Evolutionary conservation across 257 asterid genomes (phyloP).

Genomic region (Nicotiana tabacum): DNA sequence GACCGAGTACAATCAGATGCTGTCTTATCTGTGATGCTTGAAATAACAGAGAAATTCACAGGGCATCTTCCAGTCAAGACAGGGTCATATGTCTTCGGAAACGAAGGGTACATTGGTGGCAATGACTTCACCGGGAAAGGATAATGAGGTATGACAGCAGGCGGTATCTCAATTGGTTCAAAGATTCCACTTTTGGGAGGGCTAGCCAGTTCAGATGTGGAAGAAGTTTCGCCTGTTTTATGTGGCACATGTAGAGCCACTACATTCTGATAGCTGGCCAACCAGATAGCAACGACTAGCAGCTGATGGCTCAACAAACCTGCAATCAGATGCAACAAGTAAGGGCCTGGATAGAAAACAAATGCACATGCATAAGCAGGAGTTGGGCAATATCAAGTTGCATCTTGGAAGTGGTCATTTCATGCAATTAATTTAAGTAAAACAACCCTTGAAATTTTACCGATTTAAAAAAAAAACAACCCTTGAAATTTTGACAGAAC

Average conservation of each 20-base stretch:
- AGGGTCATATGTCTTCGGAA: constrained; percentile 76
- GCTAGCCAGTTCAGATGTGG: constrained; percentile 49
- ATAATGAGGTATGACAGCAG: constrained; percentile 71
- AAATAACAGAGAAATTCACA: constrained; percentile 75
- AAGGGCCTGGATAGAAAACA: neutral
- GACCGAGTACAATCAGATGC: constrained; percentile 82
- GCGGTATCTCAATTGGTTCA: constrained; percentile 88
- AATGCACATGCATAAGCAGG: neutral
- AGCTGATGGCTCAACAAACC: constrained; percentile 58
- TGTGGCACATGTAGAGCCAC: constrained; percentile 35
- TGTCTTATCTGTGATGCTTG: constrained; percentile 70
- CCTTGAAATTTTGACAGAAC: neutral
- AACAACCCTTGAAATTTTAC: neutral
- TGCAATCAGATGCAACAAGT: constrained; percentile 28
- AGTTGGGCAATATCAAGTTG: neutral
- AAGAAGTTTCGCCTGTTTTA: constrained; percentile 31
- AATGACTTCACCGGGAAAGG: constrained; percentile 57
- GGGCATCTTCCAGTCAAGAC: constrained; percentile 92
- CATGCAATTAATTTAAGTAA: neutral
- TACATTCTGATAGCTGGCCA: constrained; percentile 50
- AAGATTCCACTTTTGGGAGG: constrained; percentile 65
- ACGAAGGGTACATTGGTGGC: constrained; percentile 91
- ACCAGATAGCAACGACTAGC: constrained; percentile 58
- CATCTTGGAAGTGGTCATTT: constrained; percentile 3
- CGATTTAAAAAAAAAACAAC: neutral